Base-by-base conservation (phyloP, 768 basidiomycete genomes). In the Kondoa malvinella region DNA sequence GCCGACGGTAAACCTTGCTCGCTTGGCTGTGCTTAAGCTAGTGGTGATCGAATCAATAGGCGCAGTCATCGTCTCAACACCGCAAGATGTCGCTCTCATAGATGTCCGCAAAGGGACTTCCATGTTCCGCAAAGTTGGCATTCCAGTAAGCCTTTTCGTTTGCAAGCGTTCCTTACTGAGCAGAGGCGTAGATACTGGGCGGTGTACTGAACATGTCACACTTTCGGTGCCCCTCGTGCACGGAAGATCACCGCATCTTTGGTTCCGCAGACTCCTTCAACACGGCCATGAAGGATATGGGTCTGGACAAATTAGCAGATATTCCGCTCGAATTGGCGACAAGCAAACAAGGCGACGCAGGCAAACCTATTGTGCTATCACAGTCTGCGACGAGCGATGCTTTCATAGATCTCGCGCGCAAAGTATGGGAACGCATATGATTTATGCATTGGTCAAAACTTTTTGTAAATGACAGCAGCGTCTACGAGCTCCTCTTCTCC, bases 71-170 rank as follows among this genome's bases (percentile, higher is more conserved):
- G 86, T 96, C 1, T 94, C 92, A 0, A 96, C 94, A 4, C 92
- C 94, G 0, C 94, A 99, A 76, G 88, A 94, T 72, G 87, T 97
- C 34, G 88, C 92, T 1, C 81, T 96, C 2, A 81, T 88, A 2
- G 94, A 97, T 75, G 91, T 91, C 1, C 82, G 88, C 69, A 92
- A 92, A 72, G 92, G 94, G 0, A 87, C 96, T 27, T 82, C 86
- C 4, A 94, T 94, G 89, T 86, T 96, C 75, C 83, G 83, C 65
- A 95, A 92, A 77, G 82, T 96, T 8, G 81, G 82, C 21, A 85
- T 96, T 0, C 92, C 94, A 0, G 91, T 94, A 73, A 65, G 86
- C 78, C 4, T 16, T 40, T 16, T 1, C 26, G 25, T n/a, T 31
- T 56, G 17, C 30, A 57, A 32, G 3, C n/a, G 27, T 15, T 3